Evolutionary conservation across 768 basidiomycete genomes (phyloP).

Genomic region (Auriculariales sp.): DNA sequence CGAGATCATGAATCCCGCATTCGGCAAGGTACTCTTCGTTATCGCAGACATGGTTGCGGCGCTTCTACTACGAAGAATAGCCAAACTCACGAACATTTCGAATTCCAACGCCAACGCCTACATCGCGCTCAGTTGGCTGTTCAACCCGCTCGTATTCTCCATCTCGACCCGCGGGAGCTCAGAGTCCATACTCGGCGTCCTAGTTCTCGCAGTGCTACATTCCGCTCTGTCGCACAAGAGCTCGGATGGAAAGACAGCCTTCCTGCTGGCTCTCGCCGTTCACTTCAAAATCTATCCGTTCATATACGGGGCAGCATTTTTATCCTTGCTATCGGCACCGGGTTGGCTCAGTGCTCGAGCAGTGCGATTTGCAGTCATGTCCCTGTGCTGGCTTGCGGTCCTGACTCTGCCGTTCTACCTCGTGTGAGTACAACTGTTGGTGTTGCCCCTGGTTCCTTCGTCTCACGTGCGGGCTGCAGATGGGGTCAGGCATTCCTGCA

Average conservation of each 20-base stretch:
- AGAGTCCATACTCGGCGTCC: constrained; percentile 69
- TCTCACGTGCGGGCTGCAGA: constrained; percentile 31
- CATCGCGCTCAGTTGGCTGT: constrained; percentile 31
- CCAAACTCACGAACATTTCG: not conserved
- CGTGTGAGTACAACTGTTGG: constrained; percentile 53
- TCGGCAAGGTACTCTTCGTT: constrained; percentile 86
- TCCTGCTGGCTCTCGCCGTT: constrained; percentile 65
- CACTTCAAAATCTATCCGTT: constrained; percentile 98
- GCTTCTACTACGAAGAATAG: constrained; percentile 38
- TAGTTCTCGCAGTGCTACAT: constrained; percentile 61
- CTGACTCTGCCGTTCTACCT: constrained; percentile 56
- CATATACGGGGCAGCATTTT: constrained; percentile 72
- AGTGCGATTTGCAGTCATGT: constrained; percentile 52
- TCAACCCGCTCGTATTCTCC: constrained; percentile 89
- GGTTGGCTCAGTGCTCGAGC: constrained; percentile 26
- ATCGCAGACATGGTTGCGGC: constrained; percentile 72
- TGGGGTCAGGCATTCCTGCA: constrained; percentile 91
- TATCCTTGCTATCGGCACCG: constrained; percentile 34
- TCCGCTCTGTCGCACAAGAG: constrained; percentile 30
- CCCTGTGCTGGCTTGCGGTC: constrained; percentile 48
- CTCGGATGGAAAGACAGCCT: constrained; percentile 47
- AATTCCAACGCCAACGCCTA: constrained; percentile 1
- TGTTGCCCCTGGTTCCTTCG: too few relatives aligned
- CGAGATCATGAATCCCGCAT: constrained; percentile 62
- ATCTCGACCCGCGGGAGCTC: constrained; percentile 97